Evolutionary conservation across 345 rosid genomes (phyloP).

Genomic region (Turritis glabra): DNA sequence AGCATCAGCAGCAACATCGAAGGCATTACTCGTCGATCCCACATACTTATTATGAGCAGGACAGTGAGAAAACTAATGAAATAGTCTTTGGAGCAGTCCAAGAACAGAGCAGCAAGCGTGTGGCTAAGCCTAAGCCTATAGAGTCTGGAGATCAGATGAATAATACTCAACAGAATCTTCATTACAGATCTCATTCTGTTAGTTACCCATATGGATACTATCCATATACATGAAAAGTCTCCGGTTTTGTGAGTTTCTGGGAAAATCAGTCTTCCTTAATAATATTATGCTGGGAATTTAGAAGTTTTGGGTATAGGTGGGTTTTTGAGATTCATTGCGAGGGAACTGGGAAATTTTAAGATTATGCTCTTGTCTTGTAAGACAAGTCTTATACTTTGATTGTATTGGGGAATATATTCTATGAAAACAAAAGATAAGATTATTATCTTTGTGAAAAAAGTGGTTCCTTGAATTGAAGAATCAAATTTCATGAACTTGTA

Average conservation of each 20-base stretch:
- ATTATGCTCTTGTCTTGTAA: conserved; percentile 20
- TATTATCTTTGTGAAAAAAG: conserved; percentile 5
- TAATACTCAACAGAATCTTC: conserved; percentile 53
- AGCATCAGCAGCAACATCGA: conserved; percentile 61
- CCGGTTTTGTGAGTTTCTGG: conserved; percentile 8
- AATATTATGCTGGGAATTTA: conserved; percentile 9
- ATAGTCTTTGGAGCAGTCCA: conserved; percentile 88
- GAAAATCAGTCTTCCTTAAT: conserved; percentile 13
- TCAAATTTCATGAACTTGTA: not conserved
- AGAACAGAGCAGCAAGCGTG: conserved; percentile 56
- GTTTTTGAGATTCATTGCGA: conserved; percentile 23
- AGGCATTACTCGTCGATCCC: conserved; percentile 72
- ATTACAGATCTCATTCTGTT: conserved; percentile 44
- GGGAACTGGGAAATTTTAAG: conserved; percentile 3
- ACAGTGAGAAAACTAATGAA: conserved; percentile 77
- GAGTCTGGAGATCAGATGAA: conserved; percentile 48
- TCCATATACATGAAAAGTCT: conserved; percentile 42
- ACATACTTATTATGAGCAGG: conserved; percentile 71
- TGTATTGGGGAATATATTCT: conserved; percentile 28
- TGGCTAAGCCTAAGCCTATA: conserved; percentile 54
- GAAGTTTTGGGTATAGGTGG: conserved; percentile 38
- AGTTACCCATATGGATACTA: conserved; percentile 51
- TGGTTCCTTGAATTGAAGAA: not conserved
- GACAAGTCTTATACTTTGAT: conserved; percentile 25
- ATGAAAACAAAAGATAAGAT: not conserved